Percentiles rank a stretch among this genome's conserved stretches.
phyloP scores from a whole-genome alignment of 2,329 filamentous ascomycete genomes.

The Aspergillus fumigatiaffinis region DNA sequence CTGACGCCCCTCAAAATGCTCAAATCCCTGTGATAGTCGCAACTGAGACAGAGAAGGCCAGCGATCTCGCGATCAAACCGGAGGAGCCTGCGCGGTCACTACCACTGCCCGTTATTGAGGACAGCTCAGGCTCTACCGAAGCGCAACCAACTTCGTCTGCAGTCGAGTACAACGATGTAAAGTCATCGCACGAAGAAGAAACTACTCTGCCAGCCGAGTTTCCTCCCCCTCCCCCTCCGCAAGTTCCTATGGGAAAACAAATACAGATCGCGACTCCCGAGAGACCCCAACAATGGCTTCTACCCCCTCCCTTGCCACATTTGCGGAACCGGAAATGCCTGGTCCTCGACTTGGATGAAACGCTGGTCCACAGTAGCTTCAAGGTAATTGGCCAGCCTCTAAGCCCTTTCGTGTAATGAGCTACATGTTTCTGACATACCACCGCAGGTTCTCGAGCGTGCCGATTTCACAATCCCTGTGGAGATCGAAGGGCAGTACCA shows the following conservation, averaged over 20 bases:
- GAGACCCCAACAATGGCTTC: constrained; percentile 62
- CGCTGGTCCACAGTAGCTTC: constrained; percentile 96
- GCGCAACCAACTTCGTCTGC: constrained; percentile 61
- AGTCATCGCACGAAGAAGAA: constrained; percentile 41
- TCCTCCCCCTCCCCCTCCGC: constrained; percentile 56
- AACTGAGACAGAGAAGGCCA: constrained; percentile 17
- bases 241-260: constrained; percentile 35
- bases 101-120: constrained; percentile 23
- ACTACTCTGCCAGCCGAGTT: constrained; percentile 47
- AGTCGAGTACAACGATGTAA: constrained; percentile 50
- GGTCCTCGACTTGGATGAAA: constrained; percentile 93
- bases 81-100: constrained; percentile 15
- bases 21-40: constrained; percentile 9
- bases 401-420: not conserved
- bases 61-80: constrained; percentile 13
- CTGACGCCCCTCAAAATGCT: constrained; percentile 1
- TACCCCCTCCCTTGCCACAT: constrained; percentile 76
- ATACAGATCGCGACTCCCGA: constrained; percentile 30
- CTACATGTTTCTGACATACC: constrained; percentile 2
- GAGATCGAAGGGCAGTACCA: constrained; percentile 99
- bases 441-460: constrained; percentile 84
- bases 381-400: constrained; percentile 60
- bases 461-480: constrained; percentile 97
- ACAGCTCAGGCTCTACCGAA: constrained; percentile 46
- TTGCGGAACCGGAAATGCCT: constrained; percentile 88